Conservation (phyloP, 768 basidiomycete genomes). For the Infundibulicybe gibba region DNA sequence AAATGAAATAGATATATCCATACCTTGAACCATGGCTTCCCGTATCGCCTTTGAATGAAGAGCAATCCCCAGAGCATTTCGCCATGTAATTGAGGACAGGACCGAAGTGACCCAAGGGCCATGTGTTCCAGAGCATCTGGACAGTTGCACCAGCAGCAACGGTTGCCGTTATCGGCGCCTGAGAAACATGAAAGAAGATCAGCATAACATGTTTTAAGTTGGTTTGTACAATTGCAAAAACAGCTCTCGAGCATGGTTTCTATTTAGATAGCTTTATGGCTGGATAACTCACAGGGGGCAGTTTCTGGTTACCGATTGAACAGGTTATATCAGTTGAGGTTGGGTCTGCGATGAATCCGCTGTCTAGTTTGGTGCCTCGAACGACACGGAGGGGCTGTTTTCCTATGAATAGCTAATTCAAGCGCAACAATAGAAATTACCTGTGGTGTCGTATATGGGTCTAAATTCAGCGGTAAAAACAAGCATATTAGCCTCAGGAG, state of each 20-base stretch:
- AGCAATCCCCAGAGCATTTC: constrained; percentile 30
- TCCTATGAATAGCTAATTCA: not conserved
- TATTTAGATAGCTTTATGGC: not conserved
- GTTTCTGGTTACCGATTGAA: constrained; percentile 31
- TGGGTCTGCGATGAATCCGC: constrained; percentile 27
- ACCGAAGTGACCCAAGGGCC: constrained; percentile 34
- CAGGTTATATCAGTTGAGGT: constrained; percentile 31
- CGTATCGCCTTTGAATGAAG: constrained; percentile 30
- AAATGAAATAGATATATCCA: not conserved
- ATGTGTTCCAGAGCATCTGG: constrained; percentile 33
- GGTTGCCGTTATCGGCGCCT: constrained; percentile 31
- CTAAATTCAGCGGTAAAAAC: constrained; percentile 6
- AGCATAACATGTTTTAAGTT: too few species aligned
- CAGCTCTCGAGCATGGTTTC: too few species aligned
- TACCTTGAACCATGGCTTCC: constrained; percentile 37
- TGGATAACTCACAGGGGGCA: constrained; percentile 24
- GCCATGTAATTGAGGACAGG: constrained; percentile 39
- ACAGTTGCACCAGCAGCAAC: constrained; percentile 32
- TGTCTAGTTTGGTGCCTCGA: constrained; percentile 30
- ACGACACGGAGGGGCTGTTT: constrained; percentile 28
- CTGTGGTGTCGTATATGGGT: constrained; percentile 29
- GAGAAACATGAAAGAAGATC: not conserved
- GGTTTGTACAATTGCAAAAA: too few species aligned
- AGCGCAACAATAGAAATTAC: constrained; percentile 6
- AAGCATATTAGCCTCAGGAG: not conserved